Base-by-base conservation (phyloP, 257 asterid genomes). In the Penstemon eatonii region DNA sequence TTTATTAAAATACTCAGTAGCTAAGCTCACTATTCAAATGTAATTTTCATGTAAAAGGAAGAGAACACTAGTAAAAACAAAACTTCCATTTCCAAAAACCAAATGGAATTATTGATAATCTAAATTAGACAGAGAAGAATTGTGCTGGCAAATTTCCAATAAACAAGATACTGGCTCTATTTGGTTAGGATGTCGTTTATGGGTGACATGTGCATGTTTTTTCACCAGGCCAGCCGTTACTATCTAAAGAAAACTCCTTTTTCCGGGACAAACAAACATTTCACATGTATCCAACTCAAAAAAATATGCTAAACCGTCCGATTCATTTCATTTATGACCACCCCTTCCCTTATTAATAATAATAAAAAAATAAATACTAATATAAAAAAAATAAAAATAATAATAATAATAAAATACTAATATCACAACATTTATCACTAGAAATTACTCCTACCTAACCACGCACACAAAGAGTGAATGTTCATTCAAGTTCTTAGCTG, bases 401-500 rank as follows among this genome's bases (percentile, higher is more conserved):
- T 15, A 15, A 15, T 15, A 15, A 15, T 15, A 15, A 15, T 15
- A 15, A 15, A 15, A 15, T 15, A 15, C 18, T 15, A 15, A 15
- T 15, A 15, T 15, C 18, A 15, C 18, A 15, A 15, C 18, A 15
- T 15, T 15, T 15, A 38, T 12, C 64, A 39, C 33, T 4, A 10
- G 4, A 40, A 59, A 59, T 60, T 42, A 44, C 53, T 57, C n/a
- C 8, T n/a, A 60, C n/a, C 7, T 19, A 46, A 39, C 61, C 25
- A 58, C 18, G 52, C 58, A 65, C 39, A 43, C 39, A 40, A 39
- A 49, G 42, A 61, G 66, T 79, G 50, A 75, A 70, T 71, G 70
- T 40, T 59, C 73, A 67, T 79, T 72, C 44, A 75, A 50, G 73
- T 67, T 67, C 39, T 67, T 71, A 67, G 70, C 80, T 75, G 66